These are phyloP conservation scores for Pleurotus citrinopileatus DNA, from an alignment of 768 basidiomycete genomes.

Conservation along the genomic window DNA sequence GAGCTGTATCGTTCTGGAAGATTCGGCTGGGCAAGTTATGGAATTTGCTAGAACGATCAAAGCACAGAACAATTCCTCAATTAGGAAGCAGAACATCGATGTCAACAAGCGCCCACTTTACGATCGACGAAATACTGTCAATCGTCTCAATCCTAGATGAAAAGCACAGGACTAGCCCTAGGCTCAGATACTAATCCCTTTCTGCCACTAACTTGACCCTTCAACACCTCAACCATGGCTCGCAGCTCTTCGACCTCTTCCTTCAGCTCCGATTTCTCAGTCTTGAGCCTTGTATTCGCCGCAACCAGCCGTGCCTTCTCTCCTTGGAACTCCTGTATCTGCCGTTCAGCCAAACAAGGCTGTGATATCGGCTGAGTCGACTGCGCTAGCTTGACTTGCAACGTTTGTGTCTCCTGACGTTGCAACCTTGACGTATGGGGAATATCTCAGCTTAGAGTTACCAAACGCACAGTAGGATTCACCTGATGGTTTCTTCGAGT, in stretches of 20 bases:
- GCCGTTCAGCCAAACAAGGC: constrained; percentile 18
- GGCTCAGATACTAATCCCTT: constrained; percentile 43
- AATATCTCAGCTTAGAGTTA: constrained; percentile 6
- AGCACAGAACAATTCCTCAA: constrained; percentile 7
- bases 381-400: constrained; percentile 55
- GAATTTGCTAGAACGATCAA: constrained; percentile 10
- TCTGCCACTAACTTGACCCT: constrained; percentile 48
- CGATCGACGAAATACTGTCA: not conserved
- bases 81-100: not conserved
- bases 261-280: constrained; percentile 50
- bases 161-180: constrained; percentile 36
- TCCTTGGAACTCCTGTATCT: constrained; percentile 36
- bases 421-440: constrained; percentile 36
- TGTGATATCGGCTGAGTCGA: constrained; percentile 31
- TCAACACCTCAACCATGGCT: constrained; percentile 69
- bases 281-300: constrained; percentile 50
- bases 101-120: not conserved
- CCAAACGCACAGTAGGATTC: constrained; percentile 16
- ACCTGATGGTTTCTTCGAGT: constrained; percentile 62
- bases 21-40: constrained; percentile 10
- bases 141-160: constrained; percentile 10
- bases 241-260: constrained; percentile 57
- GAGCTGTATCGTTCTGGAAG: constrained; percentile 45
- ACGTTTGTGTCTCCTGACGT: constrained; percentile 57
- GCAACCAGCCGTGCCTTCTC: constrained; percentile 46